Conservation (phyloP, 495 filamentous ascomycete species). For the Aspergillus wentii region DNA sequence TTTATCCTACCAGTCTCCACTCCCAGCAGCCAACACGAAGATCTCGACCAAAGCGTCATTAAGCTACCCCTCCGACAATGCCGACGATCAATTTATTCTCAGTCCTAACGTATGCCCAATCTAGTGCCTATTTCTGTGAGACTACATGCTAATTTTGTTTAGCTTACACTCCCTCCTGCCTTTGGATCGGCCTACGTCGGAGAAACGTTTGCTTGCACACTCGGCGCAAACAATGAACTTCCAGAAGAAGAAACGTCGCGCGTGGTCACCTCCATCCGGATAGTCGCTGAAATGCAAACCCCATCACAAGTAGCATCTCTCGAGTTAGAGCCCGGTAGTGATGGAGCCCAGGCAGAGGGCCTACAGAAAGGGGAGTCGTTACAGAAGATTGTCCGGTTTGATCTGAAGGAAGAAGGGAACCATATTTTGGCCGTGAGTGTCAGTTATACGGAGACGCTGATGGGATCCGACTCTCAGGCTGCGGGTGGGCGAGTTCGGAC, state of each 20-base stretch:
- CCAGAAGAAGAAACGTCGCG: conserved; percentile 36
- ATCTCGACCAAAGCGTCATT: conserved; percentile 49
- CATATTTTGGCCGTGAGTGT: conserved; percentile 94
- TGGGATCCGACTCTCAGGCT: conserved; percentile 50
- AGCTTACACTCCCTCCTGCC: conserved; percentile 84
- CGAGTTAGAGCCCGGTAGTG: conserved; percentile 44
- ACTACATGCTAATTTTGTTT: conserved; percentile 1
- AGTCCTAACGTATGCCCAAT: conserved; percentile 48
- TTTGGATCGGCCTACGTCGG: conserved; percentile 95
- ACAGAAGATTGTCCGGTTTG: conserved; percentile 78
- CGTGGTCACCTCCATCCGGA: conserved; percentile 66
- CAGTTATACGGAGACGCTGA: conserved; percentile 68
- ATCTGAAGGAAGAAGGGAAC: conserved; percentile 89
- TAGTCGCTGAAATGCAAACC: conserved; percentile 92
- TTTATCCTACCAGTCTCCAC: conserved; percentile 51
- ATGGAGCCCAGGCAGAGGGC: conserved; percentile 35
- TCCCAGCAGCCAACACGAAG: conserved; percentile 44
- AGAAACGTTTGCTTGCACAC: conserved; percentile 88
- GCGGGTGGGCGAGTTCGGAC: conserved; percentile 70
- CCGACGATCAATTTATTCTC: conserved; percentile 51
- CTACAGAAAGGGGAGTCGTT: conserved; percentile 64
- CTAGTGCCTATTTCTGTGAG: not conserved
- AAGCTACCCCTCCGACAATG: conserved; percentile 44
- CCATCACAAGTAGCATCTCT: conserved; percentile 59
- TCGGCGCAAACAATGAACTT: conserved; percentile 90